Percentiles rank a stretch among this genome's conserved stretches.
Evolutionary conservation across 495 filamentous ascomycete genomes (phyloP).

Genomic region (Lophiotrema nucula): DNA sequence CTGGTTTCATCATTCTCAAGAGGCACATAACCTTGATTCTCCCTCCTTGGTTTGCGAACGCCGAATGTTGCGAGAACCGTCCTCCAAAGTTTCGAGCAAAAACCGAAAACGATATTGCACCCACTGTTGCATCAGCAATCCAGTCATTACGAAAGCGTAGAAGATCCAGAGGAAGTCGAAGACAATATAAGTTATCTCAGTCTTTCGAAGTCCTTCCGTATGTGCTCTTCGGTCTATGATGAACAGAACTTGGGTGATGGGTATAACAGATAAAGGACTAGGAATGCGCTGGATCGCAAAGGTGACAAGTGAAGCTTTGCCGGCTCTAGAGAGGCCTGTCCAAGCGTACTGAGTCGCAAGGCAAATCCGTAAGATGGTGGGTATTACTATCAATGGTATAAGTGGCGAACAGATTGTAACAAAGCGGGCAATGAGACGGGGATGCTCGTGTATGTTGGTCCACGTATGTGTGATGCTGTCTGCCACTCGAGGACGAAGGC

Average conservation of each 20-base stretch:
- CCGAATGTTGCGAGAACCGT: too few relatives aligned
- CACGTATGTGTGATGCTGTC: neutral
- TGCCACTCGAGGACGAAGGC: too few relatives aligned
- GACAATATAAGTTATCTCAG: slow-evolving; percentile 1
- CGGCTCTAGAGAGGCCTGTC: neutral
- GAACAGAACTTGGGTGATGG: slow-evolving; percentile 2
- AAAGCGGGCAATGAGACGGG: neutral
- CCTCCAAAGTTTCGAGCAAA: neutral
- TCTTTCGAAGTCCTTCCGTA: neutral
- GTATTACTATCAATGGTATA: neutral
- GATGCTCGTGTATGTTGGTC: neutral
- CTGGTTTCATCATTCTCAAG: too few relatives aligned
- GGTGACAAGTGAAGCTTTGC: neutral
- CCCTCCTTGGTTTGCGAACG: too few relatives aligned
- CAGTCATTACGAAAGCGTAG: neutral
- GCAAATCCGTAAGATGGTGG: neutral
- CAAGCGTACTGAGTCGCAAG: neutral
- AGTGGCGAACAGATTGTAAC: neutral
- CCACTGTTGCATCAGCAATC: slow-evolving; percentile 2
- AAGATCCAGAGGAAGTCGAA: slow-evolving; percentile 2
- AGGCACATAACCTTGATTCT: too few relatives aligned
- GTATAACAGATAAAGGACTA: neutral
- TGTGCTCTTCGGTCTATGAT: neutral
- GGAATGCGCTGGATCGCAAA: neutral
- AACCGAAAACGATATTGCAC: neutral